Evolutionary conservation across 208 protist genomes (phyloP).

Genomic region (Polymyxa betae): DNA sequence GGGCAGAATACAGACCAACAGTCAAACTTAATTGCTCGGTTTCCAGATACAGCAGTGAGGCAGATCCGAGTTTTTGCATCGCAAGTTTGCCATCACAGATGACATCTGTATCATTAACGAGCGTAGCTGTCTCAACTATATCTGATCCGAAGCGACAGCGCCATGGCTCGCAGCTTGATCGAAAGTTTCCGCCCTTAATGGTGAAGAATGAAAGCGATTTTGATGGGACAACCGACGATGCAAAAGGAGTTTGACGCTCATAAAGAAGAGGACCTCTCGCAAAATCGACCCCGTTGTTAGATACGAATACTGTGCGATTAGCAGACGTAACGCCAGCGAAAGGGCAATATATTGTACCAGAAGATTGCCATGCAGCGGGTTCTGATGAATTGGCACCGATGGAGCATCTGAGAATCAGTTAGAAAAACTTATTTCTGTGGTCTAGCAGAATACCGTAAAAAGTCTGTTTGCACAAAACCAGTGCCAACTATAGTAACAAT

Average conservation of each 20-base stretch:
- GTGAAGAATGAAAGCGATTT: constrained; percentile 8
- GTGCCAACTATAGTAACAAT: not conserved
- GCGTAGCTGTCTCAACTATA: too few relatives aligned
- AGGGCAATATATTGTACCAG: not conserved
- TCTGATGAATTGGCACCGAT: not conserved
- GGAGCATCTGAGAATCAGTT: constrained; percentile 9
- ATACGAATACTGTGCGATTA: constrained; percentile 1
- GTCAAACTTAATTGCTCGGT: not conserved
- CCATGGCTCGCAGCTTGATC: not conserved
- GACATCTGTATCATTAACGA: too few relatives aligned
- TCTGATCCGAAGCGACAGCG: not conserved
- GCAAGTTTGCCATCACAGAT: too few relatives aligned
- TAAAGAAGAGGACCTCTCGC: not conserved
- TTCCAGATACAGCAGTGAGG: too few relatives aligned
- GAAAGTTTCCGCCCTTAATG: not conserved
- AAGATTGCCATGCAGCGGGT: not conserved
- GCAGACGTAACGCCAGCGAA: not conserved
- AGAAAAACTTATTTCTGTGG: not conserved
- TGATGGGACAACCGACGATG: not conserved
- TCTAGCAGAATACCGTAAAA: not conserved
- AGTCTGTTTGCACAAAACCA: not conserved
- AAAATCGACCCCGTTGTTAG: constrained; percentile 39
- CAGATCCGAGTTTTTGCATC: too few relatives aligned
- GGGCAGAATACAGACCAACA: not conserved
- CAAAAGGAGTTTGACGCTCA: not conserved